Conservation (phyloP, 2,329 filamentous ascomycete genomes). For the Tympanopsis confertula region DNA sequence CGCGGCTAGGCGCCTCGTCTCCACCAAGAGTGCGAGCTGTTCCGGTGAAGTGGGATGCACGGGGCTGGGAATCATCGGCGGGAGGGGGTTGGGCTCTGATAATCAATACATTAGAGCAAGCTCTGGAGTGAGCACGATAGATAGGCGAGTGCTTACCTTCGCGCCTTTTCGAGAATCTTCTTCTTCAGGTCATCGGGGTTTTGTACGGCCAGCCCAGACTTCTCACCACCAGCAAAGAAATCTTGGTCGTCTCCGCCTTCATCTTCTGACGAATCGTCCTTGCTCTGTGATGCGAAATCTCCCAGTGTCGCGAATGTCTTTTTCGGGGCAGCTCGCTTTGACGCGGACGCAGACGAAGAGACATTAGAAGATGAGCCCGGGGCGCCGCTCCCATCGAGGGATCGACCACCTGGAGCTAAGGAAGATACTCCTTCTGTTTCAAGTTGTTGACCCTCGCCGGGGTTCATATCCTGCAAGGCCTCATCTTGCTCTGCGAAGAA, state of each 20-base stretch:
- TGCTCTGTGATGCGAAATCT: constrained; percentile 19
- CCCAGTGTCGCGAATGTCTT: constrained; percentile 34
- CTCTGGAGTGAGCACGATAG: constrained; percentile 3
- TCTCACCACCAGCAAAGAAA: constrained; percentile 54
- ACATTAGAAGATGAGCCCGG: not conserved
- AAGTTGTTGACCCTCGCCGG: constrained; percentile 15
- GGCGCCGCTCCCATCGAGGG: not conserved
- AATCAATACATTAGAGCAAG: constrained; percentile 6
- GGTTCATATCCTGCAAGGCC: constrained; percentile 14
- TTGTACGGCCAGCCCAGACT: constrained; percentile 56
- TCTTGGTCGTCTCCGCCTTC: constrained; percentile 40
- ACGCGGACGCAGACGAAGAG: not conserved
- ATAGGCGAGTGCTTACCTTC: constrained; percentile 14
- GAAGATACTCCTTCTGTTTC: constrained; percentile 8
- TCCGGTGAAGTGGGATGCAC: constrained; percentile 39
- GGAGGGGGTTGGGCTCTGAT: not conserved
- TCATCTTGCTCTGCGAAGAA: constrained; percentile 3
- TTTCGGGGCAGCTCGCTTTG: constrained; percentile 10
- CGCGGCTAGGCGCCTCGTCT: constrained; percentile 46
- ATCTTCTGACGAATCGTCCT: constrained; percentile 29
- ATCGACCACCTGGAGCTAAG: not conserved
- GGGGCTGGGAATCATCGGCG: constrained; percentile 27
- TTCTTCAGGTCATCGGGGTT: constrained; percentile 44
- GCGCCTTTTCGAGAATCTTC: constrained; percentile 34
- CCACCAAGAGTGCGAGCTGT: constrained; percentile 54